Evolutionary conservation across 495 filamentous ascomycete species (phyloP), one percentile per base, ranked within the genome.

Genomic region (Aspergillus leporis): DNA sequence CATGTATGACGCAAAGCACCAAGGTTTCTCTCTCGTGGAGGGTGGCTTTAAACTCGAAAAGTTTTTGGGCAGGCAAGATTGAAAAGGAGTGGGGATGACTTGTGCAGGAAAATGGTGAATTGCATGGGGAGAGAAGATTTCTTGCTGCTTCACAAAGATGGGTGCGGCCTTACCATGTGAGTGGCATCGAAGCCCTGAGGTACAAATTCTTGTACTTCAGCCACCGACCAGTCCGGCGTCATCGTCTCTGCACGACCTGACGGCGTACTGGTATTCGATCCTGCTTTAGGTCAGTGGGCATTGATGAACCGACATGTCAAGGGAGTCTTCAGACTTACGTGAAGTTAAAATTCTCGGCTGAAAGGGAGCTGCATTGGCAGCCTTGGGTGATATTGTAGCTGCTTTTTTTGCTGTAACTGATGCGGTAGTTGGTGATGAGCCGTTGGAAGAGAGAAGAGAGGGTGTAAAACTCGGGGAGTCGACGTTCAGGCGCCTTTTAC

Each of bases 391-490:
- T 58, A 98, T 88, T 19, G 82, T 80, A 32, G 83, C 80, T 9
- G 81, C 76, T 66, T 90, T 91, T 62, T 87, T 88, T 18, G 74
- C 45, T 10, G 56, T 65, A 16, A 65, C 66, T 18, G 72, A 64
- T 8, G 81, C 60, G 12, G 73, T 67, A 61, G 65, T 64, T 12
- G 65, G 61, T 21, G 65, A 67, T 1, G 76, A 67, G 55, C 81
- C 74, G 71, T 82, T 73, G 38, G 76, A 74, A 36, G 79, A 77
- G 16, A 86, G 67, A 50, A 82, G 67, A 16, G 86, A 81, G 21
- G 94, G 95, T 1, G 92, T 97, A 64, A 98, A 98, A 43, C 93
- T 89, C 14, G 95, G 94, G 13, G 94, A 97, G 62, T 98, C 94
- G 64, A 96, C 93, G 71, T 96, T 98, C 65, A 98, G 85, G 14